Evolutionary conservation across 2,329 filamentous ascomycete genomes (phyloP).

Genomic region (Pseudogymnoascus sp.): DNA sequence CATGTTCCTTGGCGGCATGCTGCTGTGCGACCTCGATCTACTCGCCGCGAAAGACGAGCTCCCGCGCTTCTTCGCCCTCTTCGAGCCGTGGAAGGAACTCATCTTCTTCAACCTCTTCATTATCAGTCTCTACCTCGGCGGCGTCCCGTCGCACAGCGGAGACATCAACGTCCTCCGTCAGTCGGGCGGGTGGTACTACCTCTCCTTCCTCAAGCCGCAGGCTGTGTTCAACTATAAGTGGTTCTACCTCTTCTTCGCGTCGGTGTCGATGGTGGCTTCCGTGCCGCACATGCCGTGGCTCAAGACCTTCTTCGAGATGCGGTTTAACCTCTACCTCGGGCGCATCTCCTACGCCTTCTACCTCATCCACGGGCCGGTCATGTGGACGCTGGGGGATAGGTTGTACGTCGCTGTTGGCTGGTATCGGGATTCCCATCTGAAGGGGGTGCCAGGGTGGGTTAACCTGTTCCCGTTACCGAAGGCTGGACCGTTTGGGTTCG

Average conservation of each 20-base stretch:
- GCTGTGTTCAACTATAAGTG: constrained; percentile 58
- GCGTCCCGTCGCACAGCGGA: constrained; percentile 45
- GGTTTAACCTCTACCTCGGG: constrained; percentile 52
- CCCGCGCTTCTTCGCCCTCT: constrained; percentile 37
- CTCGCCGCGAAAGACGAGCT: constrained; percentile 42
- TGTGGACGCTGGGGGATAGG: constrained; percentile 52
- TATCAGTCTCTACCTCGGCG: constrained; percentile 48
- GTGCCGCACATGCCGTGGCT: constrained; percentile 50
- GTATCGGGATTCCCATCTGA: constrained; percentile 28
- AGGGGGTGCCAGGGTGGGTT: neutral
- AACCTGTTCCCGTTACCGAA: neutral
- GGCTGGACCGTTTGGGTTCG: constrained; percentile 18
- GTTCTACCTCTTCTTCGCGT: constrained; percentile 58
- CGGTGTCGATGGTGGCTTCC: constrained; percentile 45
- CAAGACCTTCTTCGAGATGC: constrained; percentile 47
- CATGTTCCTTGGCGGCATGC: constrained; percentile 52
- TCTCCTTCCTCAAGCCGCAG: constrained; percentile 51
- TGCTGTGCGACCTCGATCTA: constrained; percentile 52
- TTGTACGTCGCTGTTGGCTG: constrained; percentile 55
- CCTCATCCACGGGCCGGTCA: constrained; percentile 53
- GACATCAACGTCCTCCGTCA: constrained; percentile 41
- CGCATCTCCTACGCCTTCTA: constrained; percentile 55
- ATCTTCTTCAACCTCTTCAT: constrained; percentile 46
- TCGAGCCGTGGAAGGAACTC: constrained; percentile 38
- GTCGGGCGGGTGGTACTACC: constrained; percentile 38